These are phyloP conservation scores for Aaosphaeria arxii DNA, from an alignment of 2,329 filamentous ascomycete genomes.

Conservation along the genomic window DNA sequence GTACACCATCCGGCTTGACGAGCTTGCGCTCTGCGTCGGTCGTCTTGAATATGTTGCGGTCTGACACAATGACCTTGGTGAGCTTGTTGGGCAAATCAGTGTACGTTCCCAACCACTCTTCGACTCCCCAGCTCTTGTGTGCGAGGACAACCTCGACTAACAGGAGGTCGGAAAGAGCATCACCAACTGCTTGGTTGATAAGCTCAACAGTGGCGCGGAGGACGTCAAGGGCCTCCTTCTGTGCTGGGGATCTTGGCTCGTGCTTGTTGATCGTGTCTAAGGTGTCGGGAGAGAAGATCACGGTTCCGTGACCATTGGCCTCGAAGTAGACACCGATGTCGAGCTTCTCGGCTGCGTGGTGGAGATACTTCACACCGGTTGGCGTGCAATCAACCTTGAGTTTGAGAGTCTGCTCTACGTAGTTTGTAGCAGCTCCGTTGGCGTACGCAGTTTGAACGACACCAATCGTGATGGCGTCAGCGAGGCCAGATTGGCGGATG, in stretches of 20 bases:
- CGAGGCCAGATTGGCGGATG: slow-evolving; percentile 73
- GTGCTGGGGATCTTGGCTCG: slow-evolving; percentile 84
- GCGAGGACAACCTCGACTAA: slow-evolving; percentile 95
- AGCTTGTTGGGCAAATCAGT: slow-evolving; percentile 91
- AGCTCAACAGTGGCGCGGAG: slow-evolving; percentile 81
- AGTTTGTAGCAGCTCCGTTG: slow-evolving; percentile 91
- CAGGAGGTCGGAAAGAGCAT: slow-evolving; percentile 92
- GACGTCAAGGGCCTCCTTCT: slow-evolving; percentile 83
- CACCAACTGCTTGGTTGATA: slow-evolving; percentile 97
- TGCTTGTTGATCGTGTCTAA: slow-evolving; percentile 74
- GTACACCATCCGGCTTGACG: slow-evolving; percentile 72
- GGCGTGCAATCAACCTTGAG: slow-evolving; percentile 90
- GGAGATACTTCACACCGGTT: slow-evolving; percentile 95
- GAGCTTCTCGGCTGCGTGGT: slow-evolving; percentile 92
- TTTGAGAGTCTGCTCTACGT: slow-evolving; percentile 82
- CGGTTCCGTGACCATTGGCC: slow-evolving; percentile 95
- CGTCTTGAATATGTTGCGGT: slow-evolving; percentile 86
- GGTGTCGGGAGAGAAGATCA: slow-evolving; percentile 87
- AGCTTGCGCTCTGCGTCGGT: slow-evolving; percentile 90
- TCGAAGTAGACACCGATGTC: slow-evolving; percentile 98
- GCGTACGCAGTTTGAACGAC: slow-evolving; percentile 98
- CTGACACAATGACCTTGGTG: slow-evolving; percentile 84
- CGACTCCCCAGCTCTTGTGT: slow-evolving; percentile 86
- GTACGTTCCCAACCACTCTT: slow-evolving; percentile 92
- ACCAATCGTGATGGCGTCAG: slow-evolving; percentile 80